Conservation (phyloP, 2,329 filamentous ascomycete species). For the Claviceps fusiformis region DNA sequence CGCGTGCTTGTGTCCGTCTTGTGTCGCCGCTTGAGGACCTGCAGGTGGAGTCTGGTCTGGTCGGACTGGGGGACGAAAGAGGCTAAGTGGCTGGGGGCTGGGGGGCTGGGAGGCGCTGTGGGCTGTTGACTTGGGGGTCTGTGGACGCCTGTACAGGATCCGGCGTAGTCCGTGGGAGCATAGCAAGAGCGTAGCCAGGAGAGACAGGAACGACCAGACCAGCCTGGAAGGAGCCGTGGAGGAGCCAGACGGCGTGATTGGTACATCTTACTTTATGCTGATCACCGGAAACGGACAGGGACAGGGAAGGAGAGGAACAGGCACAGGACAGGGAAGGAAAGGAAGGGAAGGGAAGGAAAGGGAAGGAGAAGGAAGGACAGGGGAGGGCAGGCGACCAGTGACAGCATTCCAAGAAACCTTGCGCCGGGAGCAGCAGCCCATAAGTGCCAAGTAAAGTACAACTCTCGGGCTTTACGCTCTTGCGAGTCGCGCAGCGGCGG, state of each 20-base stretch:
- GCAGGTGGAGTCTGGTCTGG: background rate
- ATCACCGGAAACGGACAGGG: background rate
- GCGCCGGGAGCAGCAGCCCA: background rate
- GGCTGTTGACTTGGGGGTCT: too few relatives aligned
- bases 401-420: background rate
- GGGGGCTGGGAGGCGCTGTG: too few relatives aligned
- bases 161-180: background rate
- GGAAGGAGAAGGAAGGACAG: background rate
- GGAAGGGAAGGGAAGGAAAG: background rate
- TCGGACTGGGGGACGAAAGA: background rate
- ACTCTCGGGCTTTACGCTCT: background rate
- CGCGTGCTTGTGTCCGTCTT: background rate
- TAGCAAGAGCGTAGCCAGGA: background rate
- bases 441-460: background rate
- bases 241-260: too few relatives aligned
- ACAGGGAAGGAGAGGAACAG: background rate
- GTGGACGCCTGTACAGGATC: background rate
- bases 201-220: background rate
- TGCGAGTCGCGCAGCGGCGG: background rate
- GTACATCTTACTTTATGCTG: background rate
- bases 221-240: background rate
- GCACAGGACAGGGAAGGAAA: background rate
- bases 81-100: too few relatives aligned
- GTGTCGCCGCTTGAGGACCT: background rate
- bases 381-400: background rate